Conservation (phyloP, 208 protist species). For the Paratrypanosoma confusum region DNA sequence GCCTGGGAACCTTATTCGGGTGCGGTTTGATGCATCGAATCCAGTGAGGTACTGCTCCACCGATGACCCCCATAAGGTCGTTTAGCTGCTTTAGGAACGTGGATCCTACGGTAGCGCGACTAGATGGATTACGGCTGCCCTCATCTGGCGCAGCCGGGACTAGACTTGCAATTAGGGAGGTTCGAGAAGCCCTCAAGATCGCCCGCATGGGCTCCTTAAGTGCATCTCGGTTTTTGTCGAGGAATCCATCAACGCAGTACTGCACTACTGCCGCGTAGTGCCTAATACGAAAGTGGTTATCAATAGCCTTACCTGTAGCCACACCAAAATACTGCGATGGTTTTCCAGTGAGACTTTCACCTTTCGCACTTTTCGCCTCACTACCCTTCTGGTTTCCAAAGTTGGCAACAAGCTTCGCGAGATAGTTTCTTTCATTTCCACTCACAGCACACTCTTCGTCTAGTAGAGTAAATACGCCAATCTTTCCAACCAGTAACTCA, state of each 20-base stretch:
- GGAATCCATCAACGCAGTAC: constrained; percentile 19
- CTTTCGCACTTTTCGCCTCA: too few species aligned
- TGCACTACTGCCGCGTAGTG: constrained; percentile 70
- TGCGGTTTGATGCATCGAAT: constrained; percentile 40
- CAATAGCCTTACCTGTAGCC: constrained; percentile 2
- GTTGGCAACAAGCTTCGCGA: constrained; percentile 16
- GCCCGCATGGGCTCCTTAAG: constrained; percentile 15
- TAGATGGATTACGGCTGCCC: constrained; percentile 1
- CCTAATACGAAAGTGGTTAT: constrained; percentile 34
- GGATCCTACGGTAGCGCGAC: constrained; percentile 15
- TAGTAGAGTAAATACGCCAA: constrained; percentile 20
- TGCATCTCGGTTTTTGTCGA: constrained; percentile 27
- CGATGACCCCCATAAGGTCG: constrained; percentile 22
- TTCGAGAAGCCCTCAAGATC: constrained; percentile 6
- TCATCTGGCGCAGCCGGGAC: constrained; percentile 8
- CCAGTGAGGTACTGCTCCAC: constrained; percentile 29
- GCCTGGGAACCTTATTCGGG: constrained; percentile 9
- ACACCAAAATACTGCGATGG: constrained; percentile 15
- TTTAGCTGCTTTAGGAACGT: constrained; percentile 23
- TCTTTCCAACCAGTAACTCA: constrained; percentile 25
- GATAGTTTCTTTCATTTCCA: constrained; percentile 15
- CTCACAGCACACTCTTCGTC: constrained; percentile 24
- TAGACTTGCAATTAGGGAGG: constrained; percentile 15
- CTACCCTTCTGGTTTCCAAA: constrained; percentile 14
- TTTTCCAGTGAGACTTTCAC: constrained; percentile 1